Base-by-base conservation (phyloP, 805 yeast genomes). In the Ogataea ramenticola region DNA sequence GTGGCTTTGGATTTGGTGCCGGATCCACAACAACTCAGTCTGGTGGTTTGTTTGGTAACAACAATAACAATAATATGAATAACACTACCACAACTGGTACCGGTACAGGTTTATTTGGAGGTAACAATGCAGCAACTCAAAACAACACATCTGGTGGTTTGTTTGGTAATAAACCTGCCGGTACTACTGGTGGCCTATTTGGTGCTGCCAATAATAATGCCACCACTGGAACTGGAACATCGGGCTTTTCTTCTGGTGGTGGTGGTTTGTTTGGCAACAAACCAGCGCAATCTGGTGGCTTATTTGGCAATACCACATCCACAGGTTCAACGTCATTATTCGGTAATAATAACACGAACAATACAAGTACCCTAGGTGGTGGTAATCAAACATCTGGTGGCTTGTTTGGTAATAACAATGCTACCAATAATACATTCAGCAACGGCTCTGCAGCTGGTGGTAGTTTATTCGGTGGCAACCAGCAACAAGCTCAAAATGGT, bases 31-130 rank as follows among this genome's bases (percentile, higher is more conserved):
- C 48, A 17, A 44, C 51, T 40, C 17, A 24, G 4, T 48, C 65
- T 38, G 61, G 74, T 40, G 62, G 74, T 26, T 55, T 72, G 22
- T 74, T 75, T 56, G 77, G 78, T 22, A 43, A 55, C 17, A 61
- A 49, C 49, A 53, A 56, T 39, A 54, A n/a, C n/a, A n/a, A n/a
- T n/a, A n/a, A n/a, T n/a, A n/a, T n/a, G n/a, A n/a, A n/a, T n/a
- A n/a, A n/a, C n/a, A n/a, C 22, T 17, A 21, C 33, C 9, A 12
- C 32, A 8, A 5, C 32, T 11, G 32, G 32, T 14, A 10, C 42
- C 3, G n/a, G 38, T 19, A 41, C n/a, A 8, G 32, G 32, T 11
- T 14, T 29, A 14, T 29, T 29, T 29, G 47, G 37, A 10, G 26
- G 26, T 11, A 26, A 19, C 40, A 30, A 27, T 14, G 30, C 15